Percentiles rank a stretch among this genome's conserved stretches.
Conservation (phyloP, 228 moss, liverwort and hornwort genomes). For the Sphagnum fallax region DNA sequence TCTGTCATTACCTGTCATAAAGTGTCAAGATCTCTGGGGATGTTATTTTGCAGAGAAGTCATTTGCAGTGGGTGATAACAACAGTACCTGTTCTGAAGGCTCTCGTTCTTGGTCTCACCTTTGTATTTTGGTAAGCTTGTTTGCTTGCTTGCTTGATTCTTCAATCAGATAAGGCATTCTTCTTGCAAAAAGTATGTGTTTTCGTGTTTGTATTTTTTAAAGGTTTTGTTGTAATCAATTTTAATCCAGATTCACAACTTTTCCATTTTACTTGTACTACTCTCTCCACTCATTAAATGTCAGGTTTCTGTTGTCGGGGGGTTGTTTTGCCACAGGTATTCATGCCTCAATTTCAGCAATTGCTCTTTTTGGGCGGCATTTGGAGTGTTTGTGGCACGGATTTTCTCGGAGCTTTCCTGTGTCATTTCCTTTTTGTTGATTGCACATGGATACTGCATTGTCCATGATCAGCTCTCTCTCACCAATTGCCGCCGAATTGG, state of each 20-base stretch:
- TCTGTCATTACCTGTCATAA: no score
- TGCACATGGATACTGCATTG: constrained; percentile 86
- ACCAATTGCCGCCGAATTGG: constrained; percentile 75
- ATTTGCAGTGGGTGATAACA: constrained; percentile 41
- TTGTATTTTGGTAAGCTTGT: constrained; percentile 28
- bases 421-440: constrained; percentile 78
- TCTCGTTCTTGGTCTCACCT: constrained; percentile 36
- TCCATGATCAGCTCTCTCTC: constrained; percentile 83
- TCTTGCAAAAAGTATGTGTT: no score
- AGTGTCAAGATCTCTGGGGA: no score
- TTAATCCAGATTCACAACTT: no score
- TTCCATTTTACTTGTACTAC: no score
- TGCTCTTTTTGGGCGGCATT: constrained; percentile 98
- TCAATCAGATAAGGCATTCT: no score
- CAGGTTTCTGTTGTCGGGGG: no score
- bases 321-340: constrained; percentile 50
- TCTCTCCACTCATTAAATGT: no score
- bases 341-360: constrained; percentile 80
- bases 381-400: constrained; percentile 94
- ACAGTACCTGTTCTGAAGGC: constrained; percentile 31
- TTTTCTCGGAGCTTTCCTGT: constrained; percentile 88
- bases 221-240: no score
- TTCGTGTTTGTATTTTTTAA: no score
- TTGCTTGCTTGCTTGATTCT: no score
- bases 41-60: constrained; percentile 23